These are phyloP conservation scores for Serendipita indica DNA, from an alignment of 768 basidiomycete species.

Conservation along the genomic window DNA sequence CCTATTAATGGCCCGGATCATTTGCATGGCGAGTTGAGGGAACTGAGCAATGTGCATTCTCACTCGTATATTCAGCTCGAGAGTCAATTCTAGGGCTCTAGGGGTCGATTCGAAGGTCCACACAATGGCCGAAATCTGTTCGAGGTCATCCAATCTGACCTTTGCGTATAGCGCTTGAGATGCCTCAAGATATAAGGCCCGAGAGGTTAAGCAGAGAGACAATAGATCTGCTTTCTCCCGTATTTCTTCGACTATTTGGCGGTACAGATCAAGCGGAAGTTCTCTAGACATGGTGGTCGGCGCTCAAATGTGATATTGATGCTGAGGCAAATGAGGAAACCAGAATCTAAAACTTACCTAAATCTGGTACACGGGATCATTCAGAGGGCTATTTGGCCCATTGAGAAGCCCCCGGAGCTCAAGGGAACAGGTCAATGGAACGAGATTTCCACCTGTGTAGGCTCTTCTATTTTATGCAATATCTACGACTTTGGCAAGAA, in stretches of 20 bases:
- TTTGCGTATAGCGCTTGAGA: neutral
- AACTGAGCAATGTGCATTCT: neutral
- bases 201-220: neutral
- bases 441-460: too few species aligned
- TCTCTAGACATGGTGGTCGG: neutral
- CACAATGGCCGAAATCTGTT: neutral
- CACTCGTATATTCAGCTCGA: neutral
- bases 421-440: constrained; percentile 6
- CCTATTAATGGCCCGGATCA: neutral
- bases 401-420: constrained; percentile 47
- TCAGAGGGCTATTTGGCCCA: constrained; percentile 59
- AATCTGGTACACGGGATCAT: constrained; percentile 71
- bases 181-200: neutral
- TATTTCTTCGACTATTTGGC: neutral
- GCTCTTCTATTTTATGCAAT: too few species aligned
- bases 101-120: neutral
- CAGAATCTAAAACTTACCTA: too few species aligned
- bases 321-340: too few species aligned
- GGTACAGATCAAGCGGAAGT: neutral
- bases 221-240: neutral
- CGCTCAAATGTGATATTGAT: neutral
- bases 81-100: neutral
- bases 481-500: neutral
- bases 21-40: too few species aligned
- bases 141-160: neutral